phyloP scores from a whole-genome alignment of 352 stramenopile species.

The Phytophthora niederhauseri region DNA sequence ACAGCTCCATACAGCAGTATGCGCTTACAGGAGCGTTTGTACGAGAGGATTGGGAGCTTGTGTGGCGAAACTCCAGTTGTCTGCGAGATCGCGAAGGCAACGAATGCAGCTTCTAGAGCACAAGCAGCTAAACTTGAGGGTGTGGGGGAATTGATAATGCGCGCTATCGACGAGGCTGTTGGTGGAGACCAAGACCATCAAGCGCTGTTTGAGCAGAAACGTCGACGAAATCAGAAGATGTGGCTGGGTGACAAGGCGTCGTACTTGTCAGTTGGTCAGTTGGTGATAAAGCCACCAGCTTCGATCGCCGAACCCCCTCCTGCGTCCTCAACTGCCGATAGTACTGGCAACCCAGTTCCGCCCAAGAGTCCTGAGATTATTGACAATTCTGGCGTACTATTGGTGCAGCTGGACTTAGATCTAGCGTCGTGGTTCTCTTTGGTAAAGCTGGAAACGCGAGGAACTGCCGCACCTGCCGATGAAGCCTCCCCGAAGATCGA shows the following conservation, averaged over 20 bases:
- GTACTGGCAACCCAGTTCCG: neutral
- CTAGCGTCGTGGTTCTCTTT: constrained; percentile 73
- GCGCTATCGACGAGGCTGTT: constrained; percentile 52
- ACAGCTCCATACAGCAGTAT: constrained; percentile 41
- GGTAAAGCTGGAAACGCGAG: constrained; percentile 18
- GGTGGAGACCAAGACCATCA: constrained; percentile 38
- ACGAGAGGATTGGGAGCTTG: constrained; percentile 35
- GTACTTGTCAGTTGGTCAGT: constrained; percentile 31
- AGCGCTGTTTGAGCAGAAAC: constrained; percentile 36
- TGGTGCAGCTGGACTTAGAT: constrained; percentile 76
- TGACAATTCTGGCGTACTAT: constrained; percentile 33
- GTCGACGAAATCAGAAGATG: constrained; percentile 34
- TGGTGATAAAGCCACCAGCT: constrained; percentile 12
- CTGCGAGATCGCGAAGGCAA: constrained; percentile 36
- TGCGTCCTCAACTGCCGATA: neutral
- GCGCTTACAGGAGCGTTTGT: constrained; percentile 31
- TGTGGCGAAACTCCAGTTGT: constrained; percentile 53
- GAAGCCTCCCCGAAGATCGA: constrained; percentile 3
- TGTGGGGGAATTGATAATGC: constrained; percentile 35
- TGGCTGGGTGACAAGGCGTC: constrained; percentile 42
- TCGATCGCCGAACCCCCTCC: neutral
- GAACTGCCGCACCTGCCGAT: neutral
- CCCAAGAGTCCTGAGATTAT: neutral
- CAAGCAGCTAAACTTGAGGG: constrained; percentile 21
- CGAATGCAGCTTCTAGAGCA: neutral